phyloP scores from a whole-genome alignment of 352 stramenopile species.

The Pythium folliculosum region DNA sequence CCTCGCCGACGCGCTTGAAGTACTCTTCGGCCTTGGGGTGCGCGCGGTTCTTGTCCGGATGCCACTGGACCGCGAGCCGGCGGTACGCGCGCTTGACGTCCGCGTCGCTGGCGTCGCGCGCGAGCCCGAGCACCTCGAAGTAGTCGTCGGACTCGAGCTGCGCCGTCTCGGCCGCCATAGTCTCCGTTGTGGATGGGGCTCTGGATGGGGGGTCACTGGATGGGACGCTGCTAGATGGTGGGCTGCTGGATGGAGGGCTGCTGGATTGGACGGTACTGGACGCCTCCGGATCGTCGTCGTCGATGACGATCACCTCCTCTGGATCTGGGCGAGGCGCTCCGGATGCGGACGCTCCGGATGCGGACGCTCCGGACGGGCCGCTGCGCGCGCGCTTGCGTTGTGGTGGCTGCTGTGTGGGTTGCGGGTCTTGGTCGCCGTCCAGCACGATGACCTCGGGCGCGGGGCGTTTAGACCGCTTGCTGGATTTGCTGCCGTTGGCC shows the following conservation, averaged over 20 bases:
- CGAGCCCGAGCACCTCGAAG: conserved; percentile 60
- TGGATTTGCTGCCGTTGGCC: neutral
- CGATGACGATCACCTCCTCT: conserved; percentile 23
- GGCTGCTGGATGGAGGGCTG: neutral
- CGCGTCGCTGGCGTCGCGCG: conserved; percentile 37
- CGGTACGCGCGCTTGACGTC: conserved; percentile 74
- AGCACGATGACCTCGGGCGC: too few relatives aligned
- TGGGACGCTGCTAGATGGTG: neutral
- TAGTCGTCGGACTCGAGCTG: conserved; percentile 77
- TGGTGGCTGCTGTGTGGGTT: neutral
- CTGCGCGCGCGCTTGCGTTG: neutral
- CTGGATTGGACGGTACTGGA: neutral
- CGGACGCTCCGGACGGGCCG: neutral
- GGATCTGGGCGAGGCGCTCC: conserved; percentile 1
- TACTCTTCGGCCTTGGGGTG: conserved; percentile 80
- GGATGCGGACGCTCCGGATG: conserved; percentile 15
- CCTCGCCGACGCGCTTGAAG: conserved; percentile 90
- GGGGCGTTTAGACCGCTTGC: conserved; percentile 1
- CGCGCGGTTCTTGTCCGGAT: conserved; percentile 93
- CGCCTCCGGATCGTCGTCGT: conserved; percentile 1
- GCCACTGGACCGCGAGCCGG: conserved; percentile 86
- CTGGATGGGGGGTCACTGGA: neutral
- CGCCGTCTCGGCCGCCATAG: conserved; percentile 25
- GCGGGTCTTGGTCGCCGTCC: neutral
- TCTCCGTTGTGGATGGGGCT: conserved; percentile 4